phyloP scores from a whole-genome alignment of 2,329 filamentous ascomycete genomes.

The Sodiomyces alkalinus region DNA sequence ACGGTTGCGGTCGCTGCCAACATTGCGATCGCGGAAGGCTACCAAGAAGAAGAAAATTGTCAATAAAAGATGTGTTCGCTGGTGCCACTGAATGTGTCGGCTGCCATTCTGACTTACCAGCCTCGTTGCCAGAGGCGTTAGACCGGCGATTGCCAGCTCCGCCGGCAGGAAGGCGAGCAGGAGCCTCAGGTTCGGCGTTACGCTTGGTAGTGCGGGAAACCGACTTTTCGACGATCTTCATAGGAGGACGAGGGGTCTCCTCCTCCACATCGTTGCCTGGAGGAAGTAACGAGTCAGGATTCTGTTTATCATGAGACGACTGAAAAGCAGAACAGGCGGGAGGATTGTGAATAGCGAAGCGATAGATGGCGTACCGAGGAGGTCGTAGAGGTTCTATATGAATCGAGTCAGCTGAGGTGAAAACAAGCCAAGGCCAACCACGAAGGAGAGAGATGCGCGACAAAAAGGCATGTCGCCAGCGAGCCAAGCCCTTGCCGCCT shows the following conservation, averaged over 20 bases:
- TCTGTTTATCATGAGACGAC: too few relatives aligned
- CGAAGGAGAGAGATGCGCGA: too few relatives aligned
- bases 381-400: slow-evolving; percentile 83
- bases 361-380: slow-evolving; percentile 89
- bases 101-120: slow-evolving; percentile 61
- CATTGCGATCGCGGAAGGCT: slow-evolving; percentile 86
- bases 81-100: too few relatives aligned
- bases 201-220: slow-evolving; percentile 64
- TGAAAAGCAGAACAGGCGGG: too few relatives aligned
- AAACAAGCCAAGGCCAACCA: too few relatives aligned
- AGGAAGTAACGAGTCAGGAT: too few relatives aligned
- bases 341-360: slow-evolving; percentile 11
- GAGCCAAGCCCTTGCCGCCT: too few relatives aligned
- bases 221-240: slow-evolving; percentile 81
- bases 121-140: slow-evolving; percentile 62
- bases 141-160: slow-evolving; percentile 31
- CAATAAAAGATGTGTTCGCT: too few relatives aligned
- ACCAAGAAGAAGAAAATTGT: slow-evolving; percentile 8
- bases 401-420: not conserved
- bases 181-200: slow-evolving; percentile 64
- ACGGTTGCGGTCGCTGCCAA: slow-evolving; percentile 71
- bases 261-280: slow-evolving; percentile 47
- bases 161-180: slow-evolving; percentile 28
- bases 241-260: slow-evolving; percentile 65
- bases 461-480: too few relatives aligned